phyloP scores from a whole-genome alignment of 2,329 filamentous ascomycete species.

The Bipolaris bicolor region DNA sequence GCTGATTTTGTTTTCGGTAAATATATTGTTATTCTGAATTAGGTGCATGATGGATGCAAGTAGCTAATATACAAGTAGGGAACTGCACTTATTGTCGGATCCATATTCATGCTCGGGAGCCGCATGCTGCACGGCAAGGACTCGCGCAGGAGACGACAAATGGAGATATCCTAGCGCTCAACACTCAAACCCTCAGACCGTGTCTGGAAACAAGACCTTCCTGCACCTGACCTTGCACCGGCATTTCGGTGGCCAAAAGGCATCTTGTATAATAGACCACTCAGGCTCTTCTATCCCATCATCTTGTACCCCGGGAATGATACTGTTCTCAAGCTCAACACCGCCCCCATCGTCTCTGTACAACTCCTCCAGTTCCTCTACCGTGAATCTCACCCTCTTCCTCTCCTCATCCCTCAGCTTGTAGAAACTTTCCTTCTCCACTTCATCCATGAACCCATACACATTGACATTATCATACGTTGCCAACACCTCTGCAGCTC shows the following conservation, averaged over 20 bases:
- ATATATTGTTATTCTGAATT: neutral
- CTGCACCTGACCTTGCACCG: constrained; percentile 17
- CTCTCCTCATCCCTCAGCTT: constrained; percentile 3
- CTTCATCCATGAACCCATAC: constrained; percentile 28
- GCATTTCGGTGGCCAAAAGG: constrained; percentile 27
- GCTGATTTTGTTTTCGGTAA: constrained; percentile 37
- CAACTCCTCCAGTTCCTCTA: constrained; percentile 17
- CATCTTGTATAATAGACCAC: neutral
- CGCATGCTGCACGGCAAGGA: constrained; percentile 24
- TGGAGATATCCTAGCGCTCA: neutral
- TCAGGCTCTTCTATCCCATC: neutral
- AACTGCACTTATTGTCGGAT: constrained; percentile 20
- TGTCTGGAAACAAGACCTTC: neutral
- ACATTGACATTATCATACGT: constrained; percentile 15
- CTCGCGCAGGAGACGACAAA: constrained; percentile 21
- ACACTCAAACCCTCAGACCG: neutral
- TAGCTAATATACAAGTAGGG: constrained; percentile 16
- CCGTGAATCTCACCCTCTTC: constrained; percentile 13
- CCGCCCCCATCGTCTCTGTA: constrained; percentile 29
- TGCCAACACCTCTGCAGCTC: constrained; percentile 24
- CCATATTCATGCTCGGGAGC: constrained; percentile 30
- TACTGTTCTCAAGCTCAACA: constrained; percentile 15
- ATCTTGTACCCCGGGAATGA: neutral
- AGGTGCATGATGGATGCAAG: neutral
- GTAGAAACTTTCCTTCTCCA: constrained; percentile 21